Conservation (phyloP, 2,329 filamentous ascomycete genomes). For the Colletotrichum sp. region DNA sequence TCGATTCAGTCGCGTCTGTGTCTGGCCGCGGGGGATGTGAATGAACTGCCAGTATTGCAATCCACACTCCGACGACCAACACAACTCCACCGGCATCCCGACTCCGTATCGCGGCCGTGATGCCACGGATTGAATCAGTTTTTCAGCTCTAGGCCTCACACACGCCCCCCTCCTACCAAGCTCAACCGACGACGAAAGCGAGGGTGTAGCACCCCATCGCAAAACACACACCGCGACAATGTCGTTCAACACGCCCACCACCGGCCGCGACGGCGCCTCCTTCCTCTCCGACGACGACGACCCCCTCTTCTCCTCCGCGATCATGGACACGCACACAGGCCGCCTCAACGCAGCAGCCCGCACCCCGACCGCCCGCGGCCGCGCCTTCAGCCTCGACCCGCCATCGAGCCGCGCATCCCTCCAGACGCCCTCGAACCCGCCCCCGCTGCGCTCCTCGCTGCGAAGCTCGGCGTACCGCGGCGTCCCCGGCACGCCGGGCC, state of each 20-base stretch:
- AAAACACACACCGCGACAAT: not conserved
- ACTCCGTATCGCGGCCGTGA: not conserved
- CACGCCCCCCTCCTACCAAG: not conserved
- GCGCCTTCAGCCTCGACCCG: conserved; percentile 1
- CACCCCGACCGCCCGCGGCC: not conserved
- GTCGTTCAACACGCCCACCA: conserved; percentile 10
- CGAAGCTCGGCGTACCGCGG: no score
- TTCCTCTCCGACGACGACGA: conserved; percentile 28
- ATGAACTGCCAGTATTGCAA: not conserved
- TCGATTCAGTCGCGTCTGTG: not conserved
- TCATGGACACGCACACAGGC: conserved; percentile 48
- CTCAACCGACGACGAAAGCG: not conserved
- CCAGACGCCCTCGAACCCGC: conserved; percentile 8
- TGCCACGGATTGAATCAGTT: not conserved
- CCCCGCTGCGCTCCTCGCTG: no score
- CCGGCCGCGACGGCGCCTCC: not conserved
- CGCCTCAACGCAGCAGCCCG: conserved; percentile 35
- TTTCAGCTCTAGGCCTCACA: not conserved
- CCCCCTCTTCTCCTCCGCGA: conserved; percentile 42
- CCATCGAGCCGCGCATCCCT: conserved; percentile 6
- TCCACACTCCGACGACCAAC: not conserved
- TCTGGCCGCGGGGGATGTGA: not conserved
- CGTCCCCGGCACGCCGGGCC: no score
- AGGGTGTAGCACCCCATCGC: not conserved
- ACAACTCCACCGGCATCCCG: not conserved